phyloP scores from a whole-genome alignment of 2,329 filamentous ascomycete species.

The Colletotrichum brevisporum region DNA sequence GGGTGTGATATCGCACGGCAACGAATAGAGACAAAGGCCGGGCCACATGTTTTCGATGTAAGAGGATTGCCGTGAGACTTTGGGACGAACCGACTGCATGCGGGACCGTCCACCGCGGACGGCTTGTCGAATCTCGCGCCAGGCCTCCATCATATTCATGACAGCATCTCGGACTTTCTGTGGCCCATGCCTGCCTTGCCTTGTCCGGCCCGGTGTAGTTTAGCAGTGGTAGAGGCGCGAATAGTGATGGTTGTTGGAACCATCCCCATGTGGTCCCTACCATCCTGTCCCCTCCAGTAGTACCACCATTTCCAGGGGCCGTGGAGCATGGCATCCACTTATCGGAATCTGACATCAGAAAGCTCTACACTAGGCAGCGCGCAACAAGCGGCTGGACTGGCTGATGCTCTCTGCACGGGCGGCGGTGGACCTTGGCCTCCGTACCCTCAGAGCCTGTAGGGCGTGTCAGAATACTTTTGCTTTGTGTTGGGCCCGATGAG shows the following conservation, averaged over 20 bases:
- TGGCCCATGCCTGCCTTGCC: neutral
- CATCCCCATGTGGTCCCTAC: conserved; percentile 5
- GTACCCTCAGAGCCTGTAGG: neutral
- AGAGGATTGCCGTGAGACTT: conserved; percentile 21
- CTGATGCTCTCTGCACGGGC: conserved; percentile 1
- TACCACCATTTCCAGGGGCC: conserved; percentile 16
- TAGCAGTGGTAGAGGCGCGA: too few relatives aligned
- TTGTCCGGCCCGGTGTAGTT: neutral
- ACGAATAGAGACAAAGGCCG: conserved; percentile 33
- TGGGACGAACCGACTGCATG: conserved; percentile 23
- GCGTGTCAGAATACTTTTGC: neutral
- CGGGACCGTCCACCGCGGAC: conserved; percentile 20
- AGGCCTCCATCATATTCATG: conserved; percentile 11
- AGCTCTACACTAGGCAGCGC: conserved; percentile 11
- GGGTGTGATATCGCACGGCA: conserved; percentile 32
- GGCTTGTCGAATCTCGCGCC: conserved; percentile 1
- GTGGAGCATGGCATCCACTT: conserved; percentile 25
- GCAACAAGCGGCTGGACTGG: conserved; percentile 24
- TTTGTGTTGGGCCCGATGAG: conserved; percentile 16
- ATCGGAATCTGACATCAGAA: conserved; percentile 33
- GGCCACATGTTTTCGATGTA: conserved; percentile 32
- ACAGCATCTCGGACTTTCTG: conserved; percentile 15
- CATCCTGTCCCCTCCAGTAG: neutral
- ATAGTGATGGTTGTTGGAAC: neutral
- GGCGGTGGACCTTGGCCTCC: conserved; percentile 2